Percentiles rank a stretch among this genome's conserved stretches.
phyloP scores from a whole-genome alignment of 345 rosid species.

The Arabis alpina region DNA sequence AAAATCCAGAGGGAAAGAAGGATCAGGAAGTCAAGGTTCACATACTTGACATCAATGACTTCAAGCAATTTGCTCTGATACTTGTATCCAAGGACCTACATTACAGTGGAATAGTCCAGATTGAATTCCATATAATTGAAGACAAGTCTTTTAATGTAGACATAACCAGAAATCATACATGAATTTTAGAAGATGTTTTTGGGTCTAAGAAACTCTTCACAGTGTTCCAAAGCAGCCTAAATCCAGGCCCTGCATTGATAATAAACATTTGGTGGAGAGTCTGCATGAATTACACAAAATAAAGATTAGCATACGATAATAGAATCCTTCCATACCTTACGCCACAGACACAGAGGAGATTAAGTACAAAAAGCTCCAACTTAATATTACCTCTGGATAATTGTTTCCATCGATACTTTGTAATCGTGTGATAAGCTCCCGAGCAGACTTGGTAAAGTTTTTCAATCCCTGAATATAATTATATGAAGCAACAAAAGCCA shows the following conservation, averaged over 20 bases:
- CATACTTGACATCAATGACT: conserved; percentile 85
- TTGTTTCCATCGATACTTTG: conserved; percentile 96
- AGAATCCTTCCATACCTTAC: conserved; percentile 56
- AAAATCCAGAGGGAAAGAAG: neutral
- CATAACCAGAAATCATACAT: conserved; percentile 54
- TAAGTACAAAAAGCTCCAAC: conserved; percentile 28
- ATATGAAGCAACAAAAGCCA: conserved; percentile 14
- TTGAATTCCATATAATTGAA: neutral
- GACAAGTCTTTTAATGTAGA: neutral
- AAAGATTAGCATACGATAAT: conserved; percentile 48
- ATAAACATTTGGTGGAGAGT: conserved; percentile 98
- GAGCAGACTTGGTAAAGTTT: conserved; percentile 91
- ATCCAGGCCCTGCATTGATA: conserved; percentile 96
- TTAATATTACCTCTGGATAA: conserved; percentile 81
- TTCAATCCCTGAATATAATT: conserved; percentile 72
- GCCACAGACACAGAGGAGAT: conserved; percentile 60
- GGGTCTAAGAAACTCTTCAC: conserved; percentile 91
- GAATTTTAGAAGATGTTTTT: conserved; percentile 91
- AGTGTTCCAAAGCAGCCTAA: conserved; percentile 88
- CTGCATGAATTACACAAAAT: conserved; percentile 52
- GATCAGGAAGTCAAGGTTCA: conserved; percentile 13
- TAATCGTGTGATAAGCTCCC: conserved; percentile 88
- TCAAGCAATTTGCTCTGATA: conserved; percentile 93
- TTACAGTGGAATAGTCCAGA: conserved; percentile 3
- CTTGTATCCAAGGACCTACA: conserved; percentile 95